phyloP scores from a whole-genome alignment of 2,329 filamentous ascomycete genomes.

The Setomelanomma holmii region DNA sequence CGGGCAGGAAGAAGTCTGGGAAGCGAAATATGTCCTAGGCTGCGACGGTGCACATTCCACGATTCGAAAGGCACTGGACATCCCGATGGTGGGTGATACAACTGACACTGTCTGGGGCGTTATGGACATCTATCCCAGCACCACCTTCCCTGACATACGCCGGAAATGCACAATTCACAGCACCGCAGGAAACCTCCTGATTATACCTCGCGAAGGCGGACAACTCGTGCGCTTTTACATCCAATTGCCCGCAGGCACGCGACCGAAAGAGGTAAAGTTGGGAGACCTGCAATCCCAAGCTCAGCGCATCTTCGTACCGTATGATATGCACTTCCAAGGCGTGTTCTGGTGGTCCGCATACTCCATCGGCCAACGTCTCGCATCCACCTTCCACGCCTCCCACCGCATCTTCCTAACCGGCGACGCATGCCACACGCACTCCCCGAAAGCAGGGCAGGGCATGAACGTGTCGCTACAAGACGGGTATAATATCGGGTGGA shows the following conservation, averaged over 20 bases:
- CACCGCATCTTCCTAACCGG: slow-evolving; percentile 73
- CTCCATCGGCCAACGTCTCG: slow-evolving; percentile 74
- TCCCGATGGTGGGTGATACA: slow-evolving; percentile 66
- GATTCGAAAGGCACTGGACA: slow-evolving; percentile 59
- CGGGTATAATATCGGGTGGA: slow-evolving; percentile 65
- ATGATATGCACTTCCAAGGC: slow-evolving; percentile 60
- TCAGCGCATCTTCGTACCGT: slow-evolving; percentile 61
- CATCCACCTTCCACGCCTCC: slow-evolving; percentile 71
- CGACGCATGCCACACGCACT: slow-evolving; percentile 73
- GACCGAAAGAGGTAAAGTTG: slow-evolving; percentile 60
- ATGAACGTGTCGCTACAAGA: slow-evolving; percentile 69
- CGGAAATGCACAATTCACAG: slow-evolving; percentile 59
- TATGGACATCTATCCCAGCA: slow-evolving; percentile 60
- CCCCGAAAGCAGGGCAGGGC: slow-evolving; percentile 74
- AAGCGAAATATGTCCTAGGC: slow-evolving; percentile 50
- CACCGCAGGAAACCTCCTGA: slow-evolving; percentile 54
- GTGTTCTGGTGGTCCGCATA: slow-evolving; percentile 78
- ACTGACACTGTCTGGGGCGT: slow-evolving; percentile 66
- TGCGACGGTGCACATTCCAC: slow-evolving; percentile 62
- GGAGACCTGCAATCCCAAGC: slow-evolving; percentile 62
- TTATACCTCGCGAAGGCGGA: slow-evolving; percentile 62
- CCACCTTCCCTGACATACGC: slow-evolving; percentile 59
- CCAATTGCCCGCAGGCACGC: slow-evolving; percentile 60
- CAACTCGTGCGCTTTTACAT: slow-evolving; percentile 69
- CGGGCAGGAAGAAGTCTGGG: slow-evolving; percentile 36